These are phyloP conservation scores for Cystoisospora suis DNA, from an alignment of 169 alveolate species.

Conservation along the genomic window DNA sequence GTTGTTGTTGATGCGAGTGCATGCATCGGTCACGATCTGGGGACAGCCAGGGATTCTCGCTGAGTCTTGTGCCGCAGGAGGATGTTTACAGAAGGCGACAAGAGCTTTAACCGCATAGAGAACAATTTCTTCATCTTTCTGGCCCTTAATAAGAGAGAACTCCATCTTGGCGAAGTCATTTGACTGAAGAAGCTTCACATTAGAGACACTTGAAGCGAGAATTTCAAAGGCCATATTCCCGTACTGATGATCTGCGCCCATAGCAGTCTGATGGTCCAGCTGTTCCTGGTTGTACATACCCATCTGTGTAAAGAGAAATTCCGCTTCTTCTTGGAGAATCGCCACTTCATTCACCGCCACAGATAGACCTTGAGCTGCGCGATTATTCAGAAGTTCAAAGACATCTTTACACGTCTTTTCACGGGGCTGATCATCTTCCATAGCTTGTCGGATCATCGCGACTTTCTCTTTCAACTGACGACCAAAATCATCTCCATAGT, in stretches of 20 bases:
- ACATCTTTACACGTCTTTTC: slow-evolving; percentile 67
- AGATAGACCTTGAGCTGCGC: slow-evolving; percentile 52
- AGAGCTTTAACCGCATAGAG: slow-evolving; percentile 64
- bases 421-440: slow-evolving; percentile 68
- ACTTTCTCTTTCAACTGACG: slow-evolving; percentile 50
- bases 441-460: slow-evolving; percentile 68
- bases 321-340: slow-evolving; percentile 59
- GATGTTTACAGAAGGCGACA: slow-evolving; percentile 50
- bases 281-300: slow-evolving; percentile 57
- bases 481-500: slow-evolving; percentile 46
- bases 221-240: slow-evolving; percentile 65
- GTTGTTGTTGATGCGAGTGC: slow-evolving; percentile 43
- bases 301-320: slow-evolving; percentile 54
- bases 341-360: slow-evolving; percentile 62
- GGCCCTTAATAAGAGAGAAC: slow-evolving; percentile 52
- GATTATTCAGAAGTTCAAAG: slow-evolving; percentile 54
- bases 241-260: slow-evolving; percentile 67
- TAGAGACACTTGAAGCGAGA: slow-evolving; percentile 45
- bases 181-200: slow-evolving; percentile 59
- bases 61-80: slow-evolving; percentile 62
- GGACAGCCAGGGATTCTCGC: slow-evolving; percentile 62
- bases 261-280: slow-evolving; percentile 45
- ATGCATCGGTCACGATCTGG: slow-evolving; percentile 49
- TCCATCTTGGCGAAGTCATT: slow-evolving; percentile 63
- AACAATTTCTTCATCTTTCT: slow-evolving; percentile 58